Evolutionary conservation across 2,329 filamentous ascomycete species (phyloP), one percentile per base, ranked within the genome.

Genomic region (Colletotrichum eleusines): DNA sequence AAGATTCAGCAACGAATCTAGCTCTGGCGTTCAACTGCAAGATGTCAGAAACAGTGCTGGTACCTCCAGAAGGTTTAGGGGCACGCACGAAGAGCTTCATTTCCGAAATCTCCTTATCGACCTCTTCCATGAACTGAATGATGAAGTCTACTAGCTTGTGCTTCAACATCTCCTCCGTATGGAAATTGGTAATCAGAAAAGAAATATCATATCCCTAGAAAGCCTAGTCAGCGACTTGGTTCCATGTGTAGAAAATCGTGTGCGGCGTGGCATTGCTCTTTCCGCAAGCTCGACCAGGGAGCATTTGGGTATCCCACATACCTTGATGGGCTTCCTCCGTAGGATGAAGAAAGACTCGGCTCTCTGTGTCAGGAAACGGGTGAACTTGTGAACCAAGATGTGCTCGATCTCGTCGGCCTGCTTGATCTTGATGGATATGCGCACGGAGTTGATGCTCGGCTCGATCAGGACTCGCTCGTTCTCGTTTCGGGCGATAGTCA

Each of bases 111-210:
- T 99, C 96, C 87, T 99, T 99, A 82, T 99, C 97, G 5, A 99
- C 97, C 81, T 99, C 96, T 82, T 99, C 95, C 95, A 99, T 98
- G 79, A 99, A 99, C 79, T 98, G 92, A 75, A 99, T 98, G 76
- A 99, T 97, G 78, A 99, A 99, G 81, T 99, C 96, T 42, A 99
- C 97, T 76, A 99, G 87, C 86, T 99, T 98, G 81, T 99, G 95
- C 87, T 98, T 98, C 80, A 98, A 82, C 94, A 99, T 97, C 80
- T 97, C 93, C 82, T 98, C 96, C 5, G 96, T 98, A 78, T 99
- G 96, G 86, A 96, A 97, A 84, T 99, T 99, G 57, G 96, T 99
- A 79, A 99, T 97, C 78, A 99, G 82, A 86, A 99, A 99, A 9
- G 95, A 98, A 76, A 99, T 99, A 77, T 99, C 96, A 81, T 99